Conservation (phyloP, 805 yeast genomes). For the Nakazawaea populi region DNA sequence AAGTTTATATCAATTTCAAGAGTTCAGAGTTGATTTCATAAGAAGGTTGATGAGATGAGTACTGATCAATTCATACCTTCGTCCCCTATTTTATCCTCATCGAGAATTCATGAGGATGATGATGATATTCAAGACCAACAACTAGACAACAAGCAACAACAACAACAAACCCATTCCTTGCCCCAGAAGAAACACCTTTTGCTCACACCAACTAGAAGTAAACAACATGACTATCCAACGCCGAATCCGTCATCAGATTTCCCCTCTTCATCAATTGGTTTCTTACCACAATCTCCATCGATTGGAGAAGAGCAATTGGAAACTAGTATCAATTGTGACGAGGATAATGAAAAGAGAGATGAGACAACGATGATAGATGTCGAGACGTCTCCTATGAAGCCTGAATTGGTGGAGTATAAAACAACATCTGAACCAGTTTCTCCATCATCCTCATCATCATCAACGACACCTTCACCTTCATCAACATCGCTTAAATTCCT, state of each 20-base stretch:
- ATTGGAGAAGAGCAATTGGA: neutral
- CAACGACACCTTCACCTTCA: neutral
- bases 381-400: constrained; percentile 6
- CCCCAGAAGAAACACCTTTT: neutral
- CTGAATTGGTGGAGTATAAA: neutral
- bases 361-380: neutral
- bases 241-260: constrained; percentile 13
- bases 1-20: no score
- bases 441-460: no score
- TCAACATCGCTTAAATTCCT: neutral
- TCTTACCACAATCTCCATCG: neutral
- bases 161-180: neutral
- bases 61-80: constrained; percentile 27
- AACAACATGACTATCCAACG: constrained; percentile 6
- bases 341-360: neutral
- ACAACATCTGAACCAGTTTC: no score
- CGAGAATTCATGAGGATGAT: constrained; percentile 9
- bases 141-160: no score
- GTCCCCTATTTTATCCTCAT: constrained; percentile 22
- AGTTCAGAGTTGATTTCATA: no score
- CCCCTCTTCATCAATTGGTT: constrained; percentile 5
- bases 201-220: neutral
- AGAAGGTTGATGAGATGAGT: neutral
- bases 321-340: neutral
- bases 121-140: neutral